Percentiles rank a stretch among this genome's conserved stretches.
Conservation (phyloP, 768 basidiomycete species). For the Suillus luteus region DNA sequence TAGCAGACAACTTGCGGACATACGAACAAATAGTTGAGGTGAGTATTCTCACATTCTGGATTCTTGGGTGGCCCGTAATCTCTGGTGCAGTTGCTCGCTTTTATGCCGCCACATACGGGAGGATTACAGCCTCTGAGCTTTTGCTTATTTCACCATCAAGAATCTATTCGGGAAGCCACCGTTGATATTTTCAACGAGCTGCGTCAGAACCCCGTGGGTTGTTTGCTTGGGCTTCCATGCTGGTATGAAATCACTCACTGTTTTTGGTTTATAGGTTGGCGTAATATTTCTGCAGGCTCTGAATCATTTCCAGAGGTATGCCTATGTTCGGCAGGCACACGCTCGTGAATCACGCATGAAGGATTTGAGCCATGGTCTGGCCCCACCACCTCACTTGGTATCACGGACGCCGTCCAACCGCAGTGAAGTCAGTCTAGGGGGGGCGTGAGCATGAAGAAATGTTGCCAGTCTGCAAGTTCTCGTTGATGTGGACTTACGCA, state of each 20-base stretch:
- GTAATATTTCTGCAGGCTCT: conserved; percentile 73
- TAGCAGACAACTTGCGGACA: conserved; percentile 69
- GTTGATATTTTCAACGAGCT: conserved; percentile 85
- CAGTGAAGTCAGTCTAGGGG: conserved; percentile 46
- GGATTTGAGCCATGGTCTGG: conserved; percentile 37
- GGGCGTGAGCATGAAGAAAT: conserved; percentile 25
- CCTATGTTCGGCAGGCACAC: conserved; percentile 82
- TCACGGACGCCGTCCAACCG: conserved; percentile 48
- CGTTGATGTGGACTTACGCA: background rate
- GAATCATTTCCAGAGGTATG: conserved; percentile 88
- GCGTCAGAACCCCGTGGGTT: conserved; percentile 70
- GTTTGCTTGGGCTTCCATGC: background rate
- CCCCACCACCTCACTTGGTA: conserved; percentile 33
- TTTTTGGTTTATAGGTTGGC: conserved; percentile 58
- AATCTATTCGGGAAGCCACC: conserved; percentile 73
- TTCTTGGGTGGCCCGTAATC: background rate
- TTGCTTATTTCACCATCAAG: conserved; percentile 86
- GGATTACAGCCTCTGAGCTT: conserved; percentile 87
- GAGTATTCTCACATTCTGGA: conserved; percentile 16
- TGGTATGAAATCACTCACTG: conserved; percentile 13
- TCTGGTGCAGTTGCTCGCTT: conserved; percentile 69
- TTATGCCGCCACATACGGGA: conserved; percentile 71
- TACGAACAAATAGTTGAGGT: conserved; percentile 95
- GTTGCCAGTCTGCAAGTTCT: too few species aligned
- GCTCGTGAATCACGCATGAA: conserved; percentile 51